Evolutionary conservation across 169 alveolate species (phyloP).

Genomic region (Plasmodium coatneyi): DNA sequence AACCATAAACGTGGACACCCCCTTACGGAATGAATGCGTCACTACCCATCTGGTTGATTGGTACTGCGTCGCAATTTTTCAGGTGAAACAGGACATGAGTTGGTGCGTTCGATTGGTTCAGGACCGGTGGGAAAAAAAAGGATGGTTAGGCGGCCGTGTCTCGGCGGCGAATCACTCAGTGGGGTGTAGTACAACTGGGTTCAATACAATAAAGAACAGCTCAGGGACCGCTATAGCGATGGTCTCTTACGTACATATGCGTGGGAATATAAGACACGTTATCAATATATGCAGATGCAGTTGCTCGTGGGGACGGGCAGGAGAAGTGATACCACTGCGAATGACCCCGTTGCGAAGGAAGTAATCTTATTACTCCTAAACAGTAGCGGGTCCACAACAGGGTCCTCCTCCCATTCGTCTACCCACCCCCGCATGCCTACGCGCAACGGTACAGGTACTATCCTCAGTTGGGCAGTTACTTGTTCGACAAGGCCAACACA

Average conservation of each 20-base stretch:
- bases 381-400: not conserved
- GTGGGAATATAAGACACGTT: not conserved
- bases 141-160: not conserved
- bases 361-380: not conserved
- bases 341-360: not conserved
- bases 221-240: not conserved
- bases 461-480: not conserved
- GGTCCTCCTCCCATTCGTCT: not conserved
- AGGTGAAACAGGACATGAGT: not conserved
- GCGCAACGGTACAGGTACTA: not conserved
- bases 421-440: not conserved
- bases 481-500: slow-evolving; percentile 90
- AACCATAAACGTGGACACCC: not conserved
- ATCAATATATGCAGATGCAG: not conserved
- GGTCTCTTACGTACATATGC: not conserved
- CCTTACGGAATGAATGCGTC: not conserved
- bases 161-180: not conserved
- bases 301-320: not conserved
- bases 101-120: not conserved
- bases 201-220: not conserved
- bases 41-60: not conserved
- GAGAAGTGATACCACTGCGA: not conserved
- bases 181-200: not conserved
- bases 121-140: not conserved
- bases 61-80: not conserved